Conservation (phyloP, 164 flowering plant genomes). For the Vitis cinerea region DNA sequence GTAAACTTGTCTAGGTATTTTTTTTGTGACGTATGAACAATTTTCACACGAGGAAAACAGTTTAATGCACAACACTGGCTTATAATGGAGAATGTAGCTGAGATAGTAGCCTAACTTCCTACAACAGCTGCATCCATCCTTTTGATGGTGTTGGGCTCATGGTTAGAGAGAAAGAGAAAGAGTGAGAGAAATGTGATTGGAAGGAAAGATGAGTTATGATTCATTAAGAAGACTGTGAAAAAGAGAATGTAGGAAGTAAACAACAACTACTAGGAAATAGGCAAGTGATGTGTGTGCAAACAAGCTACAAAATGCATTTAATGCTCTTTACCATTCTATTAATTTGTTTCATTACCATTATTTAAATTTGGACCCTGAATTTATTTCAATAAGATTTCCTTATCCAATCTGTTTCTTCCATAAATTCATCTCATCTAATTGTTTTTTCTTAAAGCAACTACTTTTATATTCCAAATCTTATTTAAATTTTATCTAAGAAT, state of each 20-base stretch:
- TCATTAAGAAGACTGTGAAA: slow-evolving; percentile 8
- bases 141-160: slow-evolving; percentile 24
- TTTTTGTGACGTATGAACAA: slow-evolving; percentile 60
- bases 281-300: slow-evolving; percentile 31
- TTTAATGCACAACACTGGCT: slow-evolving; percentile 66
- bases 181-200: not conserved
- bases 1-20: slow-evolving; percentile 66
- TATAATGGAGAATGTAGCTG: slow-evolving; percentile 72
- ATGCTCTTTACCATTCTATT: slow-evolving; percentile 24
- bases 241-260: slow-evolving; percentile 25
- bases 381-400: too few relatives aligned
- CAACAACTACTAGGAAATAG: slow-evolving; percentile 19
- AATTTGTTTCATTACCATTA: not conserved
- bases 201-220: slow-evolving; percentile 4
- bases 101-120: slow-evolving; percentile 73
- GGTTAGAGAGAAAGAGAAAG: slow-evolving; percentile 10
- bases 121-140: slow-evolving; percentile 46
- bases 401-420: too few relatives aligned
- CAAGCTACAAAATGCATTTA: slow-evolving; percentile 36
- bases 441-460: too few relatives aligned
- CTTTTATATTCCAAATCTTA: too few relatives aligned
- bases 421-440: too few relatives aligned
- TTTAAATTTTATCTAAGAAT: too few relatives aligned
- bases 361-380: not conserved
- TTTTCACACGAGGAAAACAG: slow-evolving; percentile 69